Evolutionary conservation across 371 early-diverging fungal genomes (phyloP).

Genomic region (Conidiobolus incongruus): DNA sequence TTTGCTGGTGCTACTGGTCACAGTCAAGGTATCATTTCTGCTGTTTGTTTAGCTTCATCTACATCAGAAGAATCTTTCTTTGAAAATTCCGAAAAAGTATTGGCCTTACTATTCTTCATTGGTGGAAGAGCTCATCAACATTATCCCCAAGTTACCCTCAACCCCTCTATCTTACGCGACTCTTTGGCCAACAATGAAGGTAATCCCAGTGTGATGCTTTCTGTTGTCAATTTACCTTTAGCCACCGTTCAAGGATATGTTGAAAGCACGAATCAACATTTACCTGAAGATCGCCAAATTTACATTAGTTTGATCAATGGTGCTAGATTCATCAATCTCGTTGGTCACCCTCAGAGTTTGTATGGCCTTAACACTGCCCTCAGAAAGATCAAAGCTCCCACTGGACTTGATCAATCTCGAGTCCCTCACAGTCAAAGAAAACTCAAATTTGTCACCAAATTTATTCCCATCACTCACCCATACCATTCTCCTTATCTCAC

Average conservation of each 20-base stretch:
- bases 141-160: constrained; percentile 64
- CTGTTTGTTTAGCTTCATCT: constrained; percentile 74
- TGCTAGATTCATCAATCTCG: constrained; percentile 58
- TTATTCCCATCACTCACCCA: constrained; percentile 71
- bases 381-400: constrained; percentile 62
- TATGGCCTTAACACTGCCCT: constrained; percentile 71
- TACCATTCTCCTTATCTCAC: constrained; percentile 62
- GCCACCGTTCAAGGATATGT: constrained; percentile 54
- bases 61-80: constrained; percentile 59
- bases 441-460: constrained; percentile 60
- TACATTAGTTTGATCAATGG: constrained; percentile 67
- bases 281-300: constrained; percentile 56
- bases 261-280: constrained; percentile 58
- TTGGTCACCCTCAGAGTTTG: constrained; percentile 71
- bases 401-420: constrained; percentile 61
- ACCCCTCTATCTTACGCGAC: constrained; percentile 69
- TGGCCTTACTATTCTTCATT: constrained; percentile 75
- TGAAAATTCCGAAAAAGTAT: constrained; percentile 60
- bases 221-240: constrained; percentile 49
- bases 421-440: constrained; percentile 68
- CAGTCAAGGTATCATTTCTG: constrained; percentile 81
- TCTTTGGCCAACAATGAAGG: constrained; percentile 73
- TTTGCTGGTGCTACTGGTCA: constrained; percentile 74
- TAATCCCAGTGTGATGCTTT: constrained; percentile 81
- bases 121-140: constrained; percentile 72